Percentiles rank a stretch among this genome's conserved stretches.
These are phyloP conservation scores for Solanum habrochaites DNA, from an alignment of 257 asterid species.

Conservation along the genomic window DNA sequence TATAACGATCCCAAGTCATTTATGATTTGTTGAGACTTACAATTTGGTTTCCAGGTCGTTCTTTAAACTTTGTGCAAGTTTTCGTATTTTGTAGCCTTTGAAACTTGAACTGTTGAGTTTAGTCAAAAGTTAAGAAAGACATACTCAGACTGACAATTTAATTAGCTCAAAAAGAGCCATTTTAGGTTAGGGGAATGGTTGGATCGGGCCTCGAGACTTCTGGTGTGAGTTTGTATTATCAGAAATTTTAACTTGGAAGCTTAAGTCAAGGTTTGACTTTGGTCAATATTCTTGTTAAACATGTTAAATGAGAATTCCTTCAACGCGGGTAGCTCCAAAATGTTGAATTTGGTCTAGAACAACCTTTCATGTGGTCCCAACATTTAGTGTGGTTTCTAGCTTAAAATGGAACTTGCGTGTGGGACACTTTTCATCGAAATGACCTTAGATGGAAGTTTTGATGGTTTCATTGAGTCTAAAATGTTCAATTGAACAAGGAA, in stretches of 20 bases:
- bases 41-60: neutral
- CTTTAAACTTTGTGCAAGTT: neutral
- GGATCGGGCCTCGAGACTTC: neutral
- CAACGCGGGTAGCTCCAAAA: neutral
- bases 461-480: too few relatives aligned
- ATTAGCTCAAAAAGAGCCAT: neutral
- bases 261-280: neutral
- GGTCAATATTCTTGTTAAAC: neutral
- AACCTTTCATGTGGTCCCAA: neutral
- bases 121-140: too few relatives aligned
- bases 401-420: neutral
- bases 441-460: neutral
- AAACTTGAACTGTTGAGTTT: neutral
- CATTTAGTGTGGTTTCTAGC: neutral
- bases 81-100: neutral
- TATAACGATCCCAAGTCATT: too few relatives aligned
- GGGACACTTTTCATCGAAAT: neutral
- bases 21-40: neutral
- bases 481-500: fast-evolving
- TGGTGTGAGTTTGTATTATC: neutral
- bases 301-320: too few relatives aligned
- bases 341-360: neutral
- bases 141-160: too few relatives aligned
- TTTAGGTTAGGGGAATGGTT: neutral
- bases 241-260: neutral